A percentile compares a stretch with the other conserved stretches of the same genome.
These are phyloP conservation scores for Oryza rufipogon DNA, from an alignment of 176 grass and related monocot species.

Conservation along the genomic window DNA sequence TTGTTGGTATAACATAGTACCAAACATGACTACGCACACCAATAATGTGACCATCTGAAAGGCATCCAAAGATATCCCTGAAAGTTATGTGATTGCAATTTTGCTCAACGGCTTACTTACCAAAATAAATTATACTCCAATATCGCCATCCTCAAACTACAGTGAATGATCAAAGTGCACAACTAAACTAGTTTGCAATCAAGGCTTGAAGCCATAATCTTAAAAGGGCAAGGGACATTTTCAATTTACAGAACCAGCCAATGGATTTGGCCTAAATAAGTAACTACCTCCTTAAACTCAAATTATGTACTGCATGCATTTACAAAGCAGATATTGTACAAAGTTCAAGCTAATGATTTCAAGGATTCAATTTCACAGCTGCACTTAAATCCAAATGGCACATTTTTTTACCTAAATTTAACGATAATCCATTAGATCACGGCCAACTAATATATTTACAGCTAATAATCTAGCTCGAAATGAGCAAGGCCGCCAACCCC, in stretches of 20 bases:
- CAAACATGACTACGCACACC: background rate
- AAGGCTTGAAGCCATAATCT: background rate
- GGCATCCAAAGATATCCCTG: conserved; percentile 15
- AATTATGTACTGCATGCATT: conserved; percentile 2
- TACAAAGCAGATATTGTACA: conserved; percentile 13
- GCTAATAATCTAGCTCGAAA: background rate
- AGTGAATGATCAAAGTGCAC: background rate
- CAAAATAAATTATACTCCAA: background rate
- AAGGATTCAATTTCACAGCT: background rate
- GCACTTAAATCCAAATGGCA: background rate
- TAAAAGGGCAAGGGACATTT: background rate
- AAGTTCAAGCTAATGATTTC: background rate
- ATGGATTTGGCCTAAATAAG: background rate
- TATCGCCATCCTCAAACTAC: background rate
- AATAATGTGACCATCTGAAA: background rate
- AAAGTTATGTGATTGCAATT: background rate
- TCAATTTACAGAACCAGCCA: conserved; percentile 26
- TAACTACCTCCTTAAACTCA: background rate
- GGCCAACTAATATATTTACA: background rate
- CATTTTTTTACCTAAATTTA: background rate
- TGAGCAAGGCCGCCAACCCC: background rate
- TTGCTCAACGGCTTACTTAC: background rate
- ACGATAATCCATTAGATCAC: background rate
- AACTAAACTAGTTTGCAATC: background rate
- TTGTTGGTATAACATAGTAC: background rate